Conservation (phyloP, 495 filamentous ascomycete genomes). For the Rostrohypoxylon terebratum region DNA sequence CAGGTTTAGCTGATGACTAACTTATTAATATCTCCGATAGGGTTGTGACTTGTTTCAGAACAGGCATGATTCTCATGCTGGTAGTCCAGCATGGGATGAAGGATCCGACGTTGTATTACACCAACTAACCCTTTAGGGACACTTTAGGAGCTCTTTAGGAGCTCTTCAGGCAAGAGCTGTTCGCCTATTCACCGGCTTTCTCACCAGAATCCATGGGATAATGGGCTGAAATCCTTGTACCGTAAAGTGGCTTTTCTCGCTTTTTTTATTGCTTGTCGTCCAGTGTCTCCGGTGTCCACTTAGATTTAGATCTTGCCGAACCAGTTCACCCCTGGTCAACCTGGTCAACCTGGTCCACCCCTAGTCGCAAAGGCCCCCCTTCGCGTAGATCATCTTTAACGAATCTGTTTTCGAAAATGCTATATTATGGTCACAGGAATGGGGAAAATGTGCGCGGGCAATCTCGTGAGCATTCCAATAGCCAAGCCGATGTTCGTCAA, state of each 20-base stretch:
- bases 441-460: conserved; percentile 24
- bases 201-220: conserved; percentile 11
- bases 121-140: neutral
- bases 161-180: neutral
- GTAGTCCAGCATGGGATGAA: conserved; percentile 3
- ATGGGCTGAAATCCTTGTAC: conserved; percentile 25
- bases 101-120: conserved; percentile 32
- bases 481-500: neutral
- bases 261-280: conserved; percentile 6
- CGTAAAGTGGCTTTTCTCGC: neutral
- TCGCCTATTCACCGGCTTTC: neutral
- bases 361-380: neutral
- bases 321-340: neutral
- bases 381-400: conserved; percentile 18
- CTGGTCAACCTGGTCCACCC: neutral
- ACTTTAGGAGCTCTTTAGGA: conserved; percentile 8
- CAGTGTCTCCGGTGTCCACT: conserved; percentile 11
- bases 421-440: conserved; percentile 38
- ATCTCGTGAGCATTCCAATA: conserved; percentile 28
- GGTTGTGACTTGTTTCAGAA: conserved; percentile 46
- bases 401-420: conserved; percentile 25
- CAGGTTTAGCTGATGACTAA: conserved; percentile 22
- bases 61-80: conserved; percentile 45
- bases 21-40: conserved; percentile 46
- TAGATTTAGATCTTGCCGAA: conserved; percentile 35